Evolutionary conservation across 208 protist species (phyloP), one percentile per base, ranked within the genome.

Genomic region (Tritrichomonas foetus): DNA sequence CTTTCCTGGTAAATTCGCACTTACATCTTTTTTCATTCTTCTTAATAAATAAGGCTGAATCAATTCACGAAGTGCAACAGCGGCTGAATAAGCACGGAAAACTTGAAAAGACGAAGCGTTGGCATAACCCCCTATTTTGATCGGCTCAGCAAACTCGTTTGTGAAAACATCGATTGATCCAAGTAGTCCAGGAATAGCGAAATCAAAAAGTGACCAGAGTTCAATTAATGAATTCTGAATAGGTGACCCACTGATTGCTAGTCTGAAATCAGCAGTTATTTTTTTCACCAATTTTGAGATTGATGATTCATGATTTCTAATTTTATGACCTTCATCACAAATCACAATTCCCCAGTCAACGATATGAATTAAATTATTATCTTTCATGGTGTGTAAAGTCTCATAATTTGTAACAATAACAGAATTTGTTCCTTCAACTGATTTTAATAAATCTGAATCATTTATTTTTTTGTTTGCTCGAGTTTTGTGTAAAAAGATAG

Each of bases 161-260:
- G 96, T 44, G 82, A 98, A 98, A 1, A 97, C 95, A 93, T 94
- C 95, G 78, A 98, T 94, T 39, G 97, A 97, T 57, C 97, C 98
- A 0, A 99, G 96, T 41, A 98, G 95, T 11, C 98, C 98, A 0
- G 99, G 98, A 72, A 96, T 97, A 22, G 99, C 97, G 96, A 99
- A 99, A 95, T 99, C 98, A 96, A 99, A 99, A 16, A 99, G 94
- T 49, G 98, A 99, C 98, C 98, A 99, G 66, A 99, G 96, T 96
- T 99, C 99, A 84, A 96, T 97, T 33, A 99, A 96, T 80, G 98
- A 98, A 96, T 99, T 99, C 95, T 99, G 98, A 53, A 99, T 98
- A 14, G 96, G 96, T 0, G 95, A 98, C 14, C 98, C 99, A 8
- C 96, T 97, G 9, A 99, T 94, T 93, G 99, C 97, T 30, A 99